These are phyloP conservation scores for Eucalyptus decipiens DNA, from an alignment of 345 rosid species.

Conservation along the genomic window DNA sequence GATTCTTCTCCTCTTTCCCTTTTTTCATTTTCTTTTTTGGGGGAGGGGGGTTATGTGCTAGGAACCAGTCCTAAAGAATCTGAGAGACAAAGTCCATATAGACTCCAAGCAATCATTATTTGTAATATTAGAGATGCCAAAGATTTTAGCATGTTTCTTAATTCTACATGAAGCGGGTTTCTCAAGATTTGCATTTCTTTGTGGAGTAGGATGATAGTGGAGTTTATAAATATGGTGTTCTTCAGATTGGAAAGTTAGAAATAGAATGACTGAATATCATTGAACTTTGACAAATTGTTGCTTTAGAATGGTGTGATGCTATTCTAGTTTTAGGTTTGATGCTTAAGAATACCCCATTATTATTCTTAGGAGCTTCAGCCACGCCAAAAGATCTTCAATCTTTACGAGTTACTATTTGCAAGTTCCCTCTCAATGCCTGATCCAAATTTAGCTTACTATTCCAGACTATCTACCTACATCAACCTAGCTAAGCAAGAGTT, in stretches of 20 bases:
- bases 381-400: not conserved
- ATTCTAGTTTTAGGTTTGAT: not conserved
- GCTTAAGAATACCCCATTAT: not conserved
- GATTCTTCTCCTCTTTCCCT: not conserved
- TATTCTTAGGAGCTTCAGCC: not conserved
- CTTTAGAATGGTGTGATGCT: not conserved
- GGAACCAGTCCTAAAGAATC: not conserved
- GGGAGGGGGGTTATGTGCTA: not conserved
- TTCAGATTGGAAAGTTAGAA: not conserved
- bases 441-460: not conserved
- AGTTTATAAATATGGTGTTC: not conserved
- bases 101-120: not conserved
- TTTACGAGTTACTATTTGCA: not conserved
- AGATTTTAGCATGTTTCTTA: not conserved
- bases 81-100: not conserved
- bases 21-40: rapidly evolving
- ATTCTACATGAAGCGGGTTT: not conserved
- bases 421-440: not conserved
- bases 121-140: not conserved
- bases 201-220: not conserved
- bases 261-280: not conserved
- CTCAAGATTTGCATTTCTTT: not conserved
- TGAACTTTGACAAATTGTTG: not conserved
- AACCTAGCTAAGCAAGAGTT: not conserved
- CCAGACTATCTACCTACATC: not conserved